A percentile compares a stretch with the other conserved stretches of the same genome.
phyloP scores from a whole-genome alignment of 257 asterid species.

The Buddleja alternifolia region DNA sequence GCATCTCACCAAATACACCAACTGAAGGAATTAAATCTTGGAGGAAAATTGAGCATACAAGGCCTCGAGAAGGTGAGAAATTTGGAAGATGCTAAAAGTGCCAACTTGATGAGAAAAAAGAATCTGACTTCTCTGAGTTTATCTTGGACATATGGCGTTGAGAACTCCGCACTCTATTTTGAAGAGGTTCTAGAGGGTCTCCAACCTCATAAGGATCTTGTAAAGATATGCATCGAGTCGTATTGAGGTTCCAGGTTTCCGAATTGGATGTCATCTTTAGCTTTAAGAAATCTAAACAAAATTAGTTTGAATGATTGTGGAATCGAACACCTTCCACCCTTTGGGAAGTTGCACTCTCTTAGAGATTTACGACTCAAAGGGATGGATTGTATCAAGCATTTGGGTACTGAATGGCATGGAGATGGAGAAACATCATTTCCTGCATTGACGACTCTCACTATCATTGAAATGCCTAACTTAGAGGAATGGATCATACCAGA shows the following conservation, averaged over 20 bases:
- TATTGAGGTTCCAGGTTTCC: slow-evolving; percentile 12
- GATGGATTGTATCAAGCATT: not conserved
- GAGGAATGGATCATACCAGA: not conserved
- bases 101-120: not conserved
- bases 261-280: slow-evolving; percentile 4
- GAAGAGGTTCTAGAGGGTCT: slow-evolving; percentile 11
- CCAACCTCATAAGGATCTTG: slow-evolving; percentile 2
- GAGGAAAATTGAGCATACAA: not conserved
- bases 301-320: not conserved
- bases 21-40: slow-evolving; percentile 13
- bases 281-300: not conserved
- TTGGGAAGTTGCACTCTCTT: not conserved
- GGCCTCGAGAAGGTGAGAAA: slow-evolving; percentile 9
- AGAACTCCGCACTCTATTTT: not conserved
- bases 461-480: not conserved
- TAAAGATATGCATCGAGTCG: not conserved
- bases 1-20: not conserved
- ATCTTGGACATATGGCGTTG: not conserved
- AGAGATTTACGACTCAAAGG: not conserved
- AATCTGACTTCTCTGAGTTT: not conserved
- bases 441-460: not conserved
- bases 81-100: not conserved
- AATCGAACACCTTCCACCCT: not conserved
- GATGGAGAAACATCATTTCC: not conserved
- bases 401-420: not conserved